Percentiles rank a stretch among this genome's conserved stretches.
Conservation (phyloP, 2,329 filamentous ascomycete species). For the Fusarium austroafricanum region DNA sequence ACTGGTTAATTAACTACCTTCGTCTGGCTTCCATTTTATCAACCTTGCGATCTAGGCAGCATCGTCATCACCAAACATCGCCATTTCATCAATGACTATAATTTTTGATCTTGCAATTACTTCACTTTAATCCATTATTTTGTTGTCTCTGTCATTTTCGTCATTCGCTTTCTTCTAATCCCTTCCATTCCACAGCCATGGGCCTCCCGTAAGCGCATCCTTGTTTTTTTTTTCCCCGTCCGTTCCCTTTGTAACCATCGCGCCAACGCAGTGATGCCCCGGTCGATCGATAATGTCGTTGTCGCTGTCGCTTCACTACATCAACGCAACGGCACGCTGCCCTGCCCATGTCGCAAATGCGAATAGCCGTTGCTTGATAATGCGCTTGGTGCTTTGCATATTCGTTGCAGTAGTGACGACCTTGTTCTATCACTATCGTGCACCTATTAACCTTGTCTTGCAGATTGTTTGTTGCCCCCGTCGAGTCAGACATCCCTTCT, state of each 20-base stretch:
- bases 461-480: conserved; percentile 60
- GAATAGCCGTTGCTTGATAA: conserved; percentile 24
- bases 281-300: conserved; percentile 38
- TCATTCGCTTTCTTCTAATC: conserved; percentile 25
- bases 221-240: conserved; percentile 24
- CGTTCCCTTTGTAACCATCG: conserved; percentile 25
- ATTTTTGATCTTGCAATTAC: not conserved
- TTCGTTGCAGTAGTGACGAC: conserved; percentile 25
- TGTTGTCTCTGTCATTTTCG: conserved; percentile 7
- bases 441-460: conserved; percentile 31
- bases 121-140: not conserved
- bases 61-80: conserved; percentile 28
- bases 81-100: conserved; percentile 19
- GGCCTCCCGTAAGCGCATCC: conserved; percentile 60
- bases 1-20: conserved; percentile 38
- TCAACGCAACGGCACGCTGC: conserved; percentile 35
- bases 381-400: conserved; percentile 23
- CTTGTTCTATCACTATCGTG: conserved; percentile 10
- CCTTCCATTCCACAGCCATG: conserved; percentile 51
- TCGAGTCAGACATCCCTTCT: conserved; percentile 57
- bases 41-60: conserved; percentile 34
- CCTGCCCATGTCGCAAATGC: conserved; percentile 27
- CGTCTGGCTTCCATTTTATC: conserved; percentile 28
- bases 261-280: conserved; percentile 40
- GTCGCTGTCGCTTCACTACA: conserved; percentile 31